Evolutionary conservation across 805 yeast species (phyloP).

Genomic region (Suhomyces pyralidae): DNA sequence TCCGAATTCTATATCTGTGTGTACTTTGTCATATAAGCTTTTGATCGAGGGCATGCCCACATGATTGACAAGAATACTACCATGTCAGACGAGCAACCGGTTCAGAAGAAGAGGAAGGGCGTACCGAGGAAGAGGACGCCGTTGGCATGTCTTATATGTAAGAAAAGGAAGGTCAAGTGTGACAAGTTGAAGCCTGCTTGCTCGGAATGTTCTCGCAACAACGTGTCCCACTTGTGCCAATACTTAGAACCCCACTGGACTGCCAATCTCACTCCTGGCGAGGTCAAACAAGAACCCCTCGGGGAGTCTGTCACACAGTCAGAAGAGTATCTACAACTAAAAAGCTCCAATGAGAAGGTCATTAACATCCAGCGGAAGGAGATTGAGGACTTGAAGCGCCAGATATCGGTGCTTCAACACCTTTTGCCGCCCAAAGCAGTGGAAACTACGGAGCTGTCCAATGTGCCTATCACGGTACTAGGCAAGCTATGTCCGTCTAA

Average conservation of each 20-base stretch:
- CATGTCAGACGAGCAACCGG: not conserved
- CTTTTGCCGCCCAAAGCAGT: conserved; percentile 4
- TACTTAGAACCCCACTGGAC: conserved; percentile 42
- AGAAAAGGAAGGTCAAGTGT: conserved; percentile 42
- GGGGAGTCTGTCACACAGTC: conserved; percentile 8
- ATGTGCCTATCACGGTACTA: conserved; percentile 16
- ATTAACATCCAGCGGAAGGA: conserved; percentile 26
- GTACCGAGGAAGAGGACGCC: conserved; percentile 43
- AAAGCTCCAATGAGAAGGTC: conserved; percentile 17
- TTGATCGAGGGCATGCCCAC: not conserved
- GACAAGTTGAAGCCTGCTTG: conserved; percentile 41
- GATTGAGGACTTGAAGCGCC: conserved; percentile 31
- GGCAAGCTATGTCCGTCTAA: conserved; percentile 19
- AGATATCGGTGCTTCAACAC: conserved; percentile 18
- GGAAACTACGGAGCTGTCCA: not conserved
- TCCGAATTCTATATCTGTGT: not conserved
- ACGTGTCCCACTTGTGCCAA: conserved; percentile 39
- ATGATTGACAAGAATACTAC: not conserved
- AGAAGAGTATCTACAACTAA: conserved; percentile 17
- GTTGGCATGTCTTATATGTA: conserved; percentile 38
- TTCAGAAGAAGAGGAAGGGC: conserved; percentile 24
- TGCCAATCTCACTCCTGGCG: conserved; percentile 1
- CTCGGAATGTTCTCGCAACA: conserved; percentile 39
- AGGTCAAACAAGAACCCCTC: not conserved
- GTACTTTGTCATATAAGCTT: not conserved